Evolutionary conservation across 83 land plant genomes (phyloP).

Genomic region (Picea abies): DNA sequence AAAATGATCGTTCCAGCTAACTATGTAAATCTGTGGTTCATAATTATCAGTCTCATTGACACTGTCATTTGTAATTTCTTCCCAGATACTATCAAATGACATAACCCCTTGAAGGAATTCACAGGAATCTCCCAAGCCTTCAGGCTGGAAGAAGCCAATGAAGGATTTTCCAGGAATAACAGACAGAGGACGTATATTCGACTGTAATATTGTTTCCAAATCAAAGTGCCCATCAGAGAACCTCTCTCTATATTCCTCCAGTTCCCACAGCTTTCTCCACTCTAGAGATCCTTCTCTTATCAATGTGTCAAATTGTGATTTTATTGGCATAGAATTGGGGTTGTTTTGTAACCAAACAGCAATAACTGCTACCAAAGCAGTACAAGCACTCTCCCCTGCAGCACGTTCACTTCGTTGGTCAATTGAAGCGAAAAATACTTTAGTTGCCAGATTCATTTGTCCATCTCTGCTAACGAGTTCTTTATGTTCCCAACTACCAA

Average conservation of each 20-base stretch:
- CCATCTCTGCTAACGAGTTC: constrained; percentile 66
- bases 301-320: constrained; percentile 71
- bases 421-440: constrained; percentile 78
- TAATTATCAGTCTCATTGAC: constrained; percentile 11
- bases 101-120: constrained; percentile 62
- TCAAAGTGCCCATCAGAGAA: constrained; percentile 87
- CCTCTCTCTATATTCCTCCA: constrained; percentile 29
- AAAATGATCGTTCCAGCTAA: constrained; percentile 97
- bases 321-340: constrained; percentile 48
- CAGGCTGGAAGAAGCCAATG: constrained; percentile 76
- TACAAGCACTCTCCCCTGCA: constrained; percentile 89
- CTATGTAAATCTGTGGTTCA: constrained; percentile 59
- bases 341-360: constrained; percentile 74
- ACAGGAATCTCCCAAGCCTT: constrained; percentile 54
- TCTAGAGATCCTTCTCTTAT: constrained; percentile 80
- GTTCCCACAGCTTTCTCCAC: constrained; percentile 81
- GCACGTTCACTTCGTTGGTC: constrained; percentile 83
- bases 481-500: too few species aligned
- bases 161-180: constrained; percentile 58
- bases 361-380: constrained; percentile 73
- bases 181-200: constrained; percentile 52
- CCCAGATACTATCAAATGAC: constrained; percentile 87
- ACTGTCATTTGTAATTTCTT: constrained; percentile 37
- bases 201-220: constrained; percentile 71
- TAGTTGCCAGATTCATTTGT: constrained; percentile 51